phyloP scores from a whole-genome alignment of 805 yeast genomes.

The Cyberlindnera mrakii region DNA sequence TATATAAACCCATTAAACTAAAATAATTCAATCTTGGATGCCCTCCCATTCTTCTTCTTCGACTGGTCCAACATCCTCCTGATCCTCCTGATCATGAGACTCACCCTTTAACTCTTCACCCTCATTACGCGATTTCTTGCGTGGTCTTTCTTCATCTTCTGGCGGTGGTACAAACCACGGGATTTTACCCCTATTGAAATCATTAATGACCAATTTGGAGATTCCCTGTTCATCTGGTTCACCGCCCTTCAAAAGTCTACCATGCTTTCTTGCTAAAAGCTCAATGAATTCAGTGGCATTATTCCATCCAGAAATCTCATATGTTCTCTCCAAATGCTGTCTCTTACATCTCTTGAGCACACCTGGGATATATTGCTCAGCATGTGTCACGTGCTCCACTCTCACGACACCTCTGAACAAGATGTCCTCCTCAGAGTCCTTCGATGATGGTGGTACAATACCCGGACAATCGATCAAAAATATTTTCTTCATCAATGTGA shows the following conservation, averaged over 20 bases:
- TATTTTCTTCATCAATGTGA: conserved; percentile 92
- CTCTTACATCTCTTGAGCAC: conserved; percentile 78
- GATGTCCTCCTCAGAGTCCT: conserved; percentile 87
- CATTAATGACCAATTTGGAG: conserved; percentile 84
- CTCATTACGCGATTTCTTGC: conserved; percentile 24
- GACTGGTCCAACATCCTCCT: conserved; percentile 17
- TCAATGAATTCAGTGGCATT: conserved; percentile 77
- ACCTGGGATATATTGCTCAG: conserved; percentile 92
- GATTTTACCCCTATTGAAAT: conserved; percentile 93
- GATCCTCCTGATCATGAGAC: conserved; percentile 5
- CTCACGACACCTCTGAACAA: conserved; percentile 95
- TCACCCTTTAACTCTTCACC: conserved; percentile 12
- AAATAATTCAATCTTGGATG: conserved; percentile 6
- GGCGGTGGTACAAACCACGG: conserved; percentile 99
- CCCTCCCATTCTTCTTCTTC: conserved; percentile 25
- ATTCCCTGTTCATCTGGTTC: conserved; percentile 96
- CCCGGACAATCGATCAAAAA: conserved; percentile 98
- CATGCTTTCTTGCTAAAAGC: conserved; percentile 85
- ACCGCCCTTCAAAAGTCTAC: conserved; percentile 91
- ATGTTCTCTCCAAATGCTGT: conserved; percentile 90
- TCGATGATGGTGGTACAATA: conserved; percentile 91
- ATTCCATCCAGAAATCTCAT: conserved; percentile 89
- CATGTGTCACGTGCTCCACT: conserved; percentile 94
- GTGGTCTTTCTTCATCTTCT: conserved; percentile 45
- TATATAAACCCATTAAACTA: background rate